phyloP scores from a whole-genome alignment of 805 yeast genomes.

The Starmerella kuoi region DNA sequence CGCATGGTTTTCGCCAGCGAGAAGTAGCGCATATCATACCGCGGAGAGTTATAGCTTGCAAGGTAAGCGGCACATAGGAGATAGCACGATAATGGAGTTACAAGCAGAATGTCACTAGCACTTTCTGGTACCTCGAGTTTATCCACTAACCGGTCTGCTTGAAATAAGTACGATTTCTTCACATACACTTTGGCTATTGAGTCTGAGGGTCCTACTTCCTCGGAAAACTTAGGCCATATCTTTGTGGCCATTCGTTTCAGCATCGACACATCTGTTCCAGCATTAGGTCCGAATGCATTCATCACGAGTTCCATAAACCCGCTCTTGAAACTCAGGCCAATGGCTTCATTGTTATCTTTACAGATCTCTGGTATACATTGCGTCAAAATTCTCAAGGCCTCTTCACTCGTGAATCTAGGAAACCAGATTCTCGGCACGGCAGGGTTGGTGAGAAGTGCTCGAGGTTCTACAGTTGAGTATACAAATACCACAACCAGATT shows the following conservation, averaged over 20 bases:
- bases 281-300: conserved; percentile 34
- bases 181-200: conserved; percentile 22
- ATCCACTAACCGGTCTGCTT: conserved; percentile 17
- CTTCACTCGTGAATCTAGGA: conserved; percentile 32
- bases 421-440: conserved; percentile 36
- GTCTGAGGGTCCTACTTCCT: conserved; percentile 17
- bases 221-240: conserved; percentile 29
- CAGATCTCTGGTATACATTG: not conserved
- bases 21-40: conserved; percentile 56
- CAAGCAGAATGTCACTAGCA: not conserved
- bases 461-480: conserved; percentile 36
- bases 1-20: conserved; percentile 47
- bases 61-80: conserved; percentile 70
- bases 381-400: conserved; percentile 30
- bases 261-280: conserved; percentile 34
- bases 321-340: conserved; percentile 30
- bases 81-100: conserved; percentile 34
- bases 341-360: not conserved
- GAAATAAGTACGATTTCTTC: conserved; percentile 22
- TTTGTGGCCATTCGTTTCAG: conserved; percentile 22
- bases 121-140: conserved; percentile 1
- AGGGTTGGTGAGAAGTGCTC: conserved; percentile 30
- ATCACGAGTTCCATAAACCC: conserved; percentile 35
- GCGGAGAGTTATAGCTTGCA: conserved; percentile 65
- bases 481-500: conserved; percentile 36